Evolutionary conservation across 495 filamentous ascomycete species (phyloP).

Genomic region (Amphirosellinia nigrospora): DNA sequence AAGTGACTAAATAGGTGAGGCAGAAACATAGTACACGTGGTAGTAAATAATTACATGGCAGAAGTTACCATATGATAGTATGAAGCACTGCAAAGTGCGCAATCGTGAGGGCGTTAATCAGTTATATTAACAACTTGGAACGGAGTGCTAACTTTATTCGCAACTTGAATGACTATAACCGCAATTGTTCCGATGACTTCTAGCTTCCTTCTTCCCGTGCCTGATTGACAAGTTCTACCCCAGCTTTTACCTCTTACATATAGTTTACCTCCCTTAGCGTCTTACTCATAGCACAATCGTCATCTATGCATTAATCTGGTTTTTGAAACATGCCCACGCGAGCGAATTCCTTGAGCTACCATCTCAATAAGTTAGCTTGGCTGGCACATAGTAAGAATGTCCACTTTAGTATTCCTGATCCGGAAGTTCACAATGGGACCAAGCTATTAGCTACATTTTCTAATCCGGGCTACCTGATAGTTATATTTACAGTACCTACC

Average conservation of each 20-base stretch:
- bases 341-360: background rate
- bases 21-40: no score
- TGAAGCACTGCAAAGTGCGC: background rate
- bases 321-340: background rate
- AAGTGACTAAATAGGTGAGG: no score
- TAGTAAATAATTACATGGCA: no score
- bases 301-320: background rate
- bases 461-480: background rate
- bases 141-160: background rate
- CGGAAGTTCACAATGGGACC: background rate
- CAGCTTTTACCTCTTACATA: background rate
- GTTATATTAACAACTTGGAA: background rate
- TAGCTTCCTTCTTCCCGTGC: no score
- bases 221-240: background rate
- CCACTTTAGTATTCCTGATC: background rate
- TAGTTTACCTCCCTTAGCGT: background rate
- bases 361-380: background rate
- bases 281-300: background rate
- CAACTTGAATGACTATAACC: background rate
- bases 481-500: background rate
- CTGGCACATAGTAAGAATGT: background rate
- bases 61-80: background rate
- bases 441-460: background rate
- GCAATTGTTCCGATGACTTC: no score
- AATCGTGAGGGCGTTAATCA: background rate